Percentiles rank a stretch among this genome's conserved stretches.
phyloP scores from a whole-genome alignment of 495 filamentous ascomycete genomes.

The Penicillium odoratum region DNA sequence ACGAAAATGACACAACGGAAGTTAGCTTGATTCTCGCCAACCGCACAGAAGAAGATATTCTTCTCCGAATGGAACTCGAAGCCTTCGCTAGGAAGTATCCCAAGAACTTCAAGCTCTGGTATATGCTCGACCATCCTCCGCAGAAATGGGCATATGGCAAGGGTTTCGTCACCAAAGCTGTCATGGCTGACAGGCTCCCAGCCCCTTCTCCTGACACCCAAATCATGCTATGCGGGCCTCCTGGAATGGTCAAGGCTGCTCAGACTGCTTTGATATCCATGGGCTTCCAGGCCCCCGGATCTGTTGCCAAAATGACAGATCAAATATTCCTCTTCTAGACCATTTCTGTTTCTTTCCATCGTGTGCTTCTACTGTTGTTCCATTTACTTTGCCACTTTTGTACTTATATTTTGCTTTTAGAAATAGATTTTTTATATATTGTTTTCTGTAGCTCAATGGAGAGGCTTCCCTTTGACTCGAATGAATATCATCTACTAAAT shows the following conservation, averaged over 20 bases:
- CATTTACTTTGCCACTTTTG: too few relatives aligned
- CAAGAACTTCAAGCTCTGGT: slow-evolving; percentile 45
- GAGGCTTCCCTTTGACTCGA: too few relatives aligned
- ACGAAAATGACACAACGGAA: slow-evolving; percentile 47
- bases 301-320: neutral
- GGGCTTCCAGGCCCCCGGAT: neutral
- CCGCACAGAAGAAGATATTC: slow-evolving; percentile 40
- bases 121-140: slow-evolving; percentile 41
- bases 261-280: neutral
- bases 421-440: too few relatives aligned
- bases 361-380: too few relatives aligned
- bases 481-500: too few relatives aligned
- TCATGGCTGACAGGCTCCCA: neutral
- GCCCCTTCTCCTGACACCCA: neutral
- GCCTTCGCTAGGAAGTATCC: slow-evolving; percentile 39
- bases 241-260: neutral
- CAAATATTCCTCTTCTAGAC: neutral
- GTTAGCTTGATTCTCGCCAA: slow-evolving; percentile 50
- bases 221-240: neutral
- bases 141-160: slow-evolving; percentile 28
- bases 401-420: too few relatives aligned
- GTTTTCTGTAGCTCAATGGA: too few relatives aligned
- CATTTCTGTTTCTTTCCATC: too few relatives aligned
- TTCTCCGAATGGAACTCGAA: slow-evolving; percentile 48
- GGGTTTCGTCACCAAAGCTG: slow-evolving; percentile 4